Conservation (phyloP, 2,329 filamentous ascomycete species). For the Trichoderma guizhouense region DNA sequence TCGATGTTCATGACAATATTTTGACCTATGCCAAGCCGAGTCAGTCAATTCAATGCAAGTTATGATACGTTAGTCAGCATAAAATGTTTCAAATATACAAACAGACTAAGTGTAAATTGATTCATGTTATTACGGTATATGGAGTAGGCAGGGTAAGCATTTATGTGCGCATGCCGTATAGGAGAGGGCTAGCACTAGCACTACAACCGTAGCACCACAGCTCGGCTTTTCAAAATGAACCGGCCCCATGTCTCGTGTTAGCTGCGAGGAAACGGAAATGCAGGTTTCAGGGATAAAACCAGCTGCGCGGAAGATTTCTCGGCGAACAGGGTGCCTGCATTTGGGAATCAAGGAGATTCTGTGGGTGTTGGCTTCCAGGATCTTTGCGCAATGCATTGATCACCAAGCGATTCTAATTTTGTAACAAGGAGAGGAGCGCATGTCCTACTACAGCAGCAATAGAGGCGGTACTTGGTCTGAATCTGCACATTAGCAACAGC, state of each 20-base stretch:
- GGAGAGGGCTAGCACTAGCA: neutral
- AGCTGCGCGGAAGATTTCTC: neutral
- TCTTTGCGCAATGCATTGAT: neutral
- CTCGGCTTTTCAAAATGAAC: neutral
- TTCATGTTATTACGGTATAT: neutral
- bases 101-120: neutral
- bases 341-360: neutral
- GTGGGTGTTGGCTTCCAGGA: neutral
- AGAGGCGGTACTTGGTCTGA: neutral
- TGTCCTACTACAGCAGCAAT: neutral
- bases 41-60: neutral
- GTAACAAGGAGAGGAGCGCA: neutral
- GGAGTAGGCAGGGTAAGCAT: neutral
- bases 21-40: neutral
- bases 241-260: neutral
- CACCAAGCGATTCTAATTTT: neutral
- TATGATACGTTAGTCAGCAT: neutral
- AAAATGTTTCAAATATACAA: neutral
- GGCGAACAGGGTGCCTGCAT: neutral
- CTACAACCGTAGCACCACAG: neutral
- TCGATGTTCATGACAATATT: neutral
- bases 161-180: neutral
- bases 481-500: neutral
- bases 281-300: neutral
- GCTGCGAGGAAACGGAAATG: neutral